These are phyloP conservation scores for Gypsophila paniculata DNA, from an alignment of 179 eudicot genomes.

Conservation along the genomic window DNA sequence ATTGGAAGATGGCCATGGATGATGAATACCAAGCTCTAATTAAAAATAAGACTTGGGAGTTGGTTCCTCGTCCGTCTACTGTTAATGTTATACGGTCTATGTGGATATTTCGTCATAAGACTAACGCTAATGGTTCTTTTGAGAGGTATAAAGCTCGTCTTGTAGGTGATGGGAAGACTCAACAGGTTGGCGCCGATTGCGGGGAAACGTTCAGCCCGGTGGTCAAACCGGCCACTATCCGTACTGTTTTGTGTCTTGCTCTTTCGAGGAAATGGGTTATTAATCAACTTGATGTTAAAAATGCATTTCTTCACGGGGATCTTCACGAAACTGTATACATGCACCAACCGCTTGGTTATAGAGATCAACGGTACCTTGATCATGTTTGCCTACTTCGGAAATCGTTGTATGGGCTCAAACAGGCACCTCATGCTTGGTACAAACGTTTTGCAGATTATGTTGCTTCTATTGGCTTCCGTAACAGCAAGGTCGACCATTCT, in stretches of 20 bases:
- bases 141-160: not conserved
- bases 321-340: not conserved
- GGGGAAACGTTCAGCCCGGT: not conserved
- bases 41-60: not conserved
- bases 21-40: not conserved
- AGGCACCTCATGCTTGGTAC: not conserved
- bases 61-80: not conserved
- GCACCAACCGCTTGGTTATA: not conserved
- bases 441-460: not conserved
- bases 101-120: too few species aligned
- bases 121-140: too few species aligned
- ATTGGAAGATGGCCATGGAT: not conserved
- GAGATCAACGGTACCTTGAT: not conserved
- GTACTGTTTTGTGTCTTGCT: not conserved
- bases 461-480: not conserved
- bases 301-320: not conserved
- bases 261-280: not conserved
- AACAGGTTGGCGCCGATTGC: not conserved
- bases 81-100: not conserved
- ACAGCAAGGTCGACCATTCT: not conserved
- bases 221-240: not conserved
- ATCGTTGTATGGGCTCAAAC: not conserved
- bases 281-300: not conserved
- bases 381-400: too few species aligned
- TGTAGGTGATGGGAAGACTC: not conserved